Conservation (phyloP, 2,329 filamentous ascomycete species). For the Alternaria ethzedia region DNA sequence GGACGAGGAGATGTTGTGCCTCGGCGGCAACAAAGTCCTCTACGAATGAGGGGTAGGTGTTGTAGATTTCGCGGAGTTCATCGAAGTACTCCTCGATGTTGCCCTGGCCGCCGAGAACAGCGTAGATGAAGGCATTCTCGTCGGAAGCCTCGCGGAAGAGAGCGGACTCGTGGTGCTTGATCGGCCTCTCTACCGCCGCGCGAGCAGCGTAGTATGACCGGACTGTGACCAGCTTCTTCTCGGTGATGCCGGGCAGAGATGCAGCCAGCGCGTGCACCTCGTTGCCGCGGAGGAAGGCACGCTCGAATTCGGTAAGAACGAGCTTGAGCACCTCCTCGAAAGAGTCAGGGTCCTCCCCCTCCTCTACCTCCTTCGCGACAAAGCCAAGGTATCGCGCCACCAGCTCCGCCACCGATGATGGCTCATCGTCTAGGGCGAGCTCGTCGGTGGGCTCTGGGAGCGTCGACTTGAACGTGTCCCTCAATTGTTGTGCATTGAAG, state of each 20-base stretch:
- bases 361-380: slow-evolving; percentile 85
- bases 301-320: slow-evolving; percentile 93
- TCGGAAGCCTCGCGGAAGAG: slow-evolving; percentile 88
- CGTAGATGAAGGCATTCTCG: slow-evolving; percentile 83
- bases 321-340: slow-evolving; percentile 94
- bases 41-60: slow-evolving; percentile 88
- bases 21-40: slow-evolving; percentile 81
- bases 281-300: slow-evolving; percentile 91
- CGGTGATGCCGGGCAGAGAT: slow-evolving; percentile 83
- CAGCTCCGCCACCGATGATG: slow-evolving; percentile 91
- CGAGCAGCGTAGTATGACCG: slow-evolving; percentile 91
- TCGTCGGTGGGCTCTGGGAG: slow-evolving; percentile 94
- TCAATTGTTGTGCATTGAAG: slow-evolving; percentile 93
- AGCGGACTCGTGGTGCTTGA: slow-evolving; percentile 92
- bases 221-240: slow-evolving; percentile 91
- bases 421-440: slow-evolving; percentile 96
- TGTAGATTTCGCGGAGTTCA: slow-evolving; percentile 89
- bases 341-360: slow-evolving; percentile 89
- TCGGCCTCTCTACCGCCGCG: slow-evolving; percentile 79
- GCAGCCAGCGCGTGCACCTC: slow-evolving; percentile 93
- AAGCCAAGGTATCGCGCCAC: slow-evolving; percentile 94
- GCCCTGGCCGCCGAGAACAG: slow-evolving; percentile 94
- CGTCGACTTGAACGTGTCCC: slow-evolving; percentile 84
- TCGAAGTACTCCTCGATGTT: slow-evolving; percentile 99
- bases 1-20: slow-evolving; percentile 83